A percentile compares a stretch with the other conserved stretches of the same genome.
Conservation (phyloP, 768 basidiomycete genomes). For the Suillus fuscotomentosus region DNA sequence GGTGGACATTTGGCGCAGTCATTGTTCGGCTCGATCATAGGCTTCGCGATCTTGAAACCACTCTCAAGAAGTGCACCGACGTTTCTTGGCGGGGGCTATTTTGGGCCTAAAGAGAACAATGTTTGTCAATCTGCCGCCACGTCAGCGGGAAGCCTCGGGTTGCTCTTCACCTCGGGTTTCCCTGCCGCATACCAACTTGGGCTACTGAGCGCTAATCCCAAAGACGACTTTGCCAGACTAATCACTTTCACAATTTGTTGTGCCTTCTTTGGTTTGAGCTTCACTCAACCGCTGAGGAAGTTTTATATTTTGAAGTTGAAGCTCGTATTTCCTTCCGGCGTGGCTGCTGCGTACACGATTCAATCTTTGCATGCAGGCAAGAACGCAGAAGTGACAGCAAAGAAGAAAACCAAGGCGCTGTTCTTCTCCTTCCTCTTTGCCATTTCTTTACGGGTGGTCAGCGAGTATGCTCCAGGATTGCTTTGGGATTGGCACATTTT, state of each 20-base stretch:
- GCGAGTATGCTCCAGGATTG: constrained; percentile 57
- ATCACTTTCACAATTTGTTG: constrained; percentile 51
- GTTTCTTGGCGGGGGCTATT: constrained; percentile 47
- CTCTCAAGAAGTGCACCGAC: constrained; percentile 47
- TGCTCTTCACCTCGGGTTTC: constrained; percentile 55
- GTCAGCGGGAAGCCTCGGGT: constrained; percentile 55
- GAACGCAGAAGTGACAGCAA: constrained; percentile 47
- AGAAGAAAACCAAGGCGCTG: constrained; percentile 52
- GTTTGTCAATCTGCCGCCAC: constrained; percentile 11
- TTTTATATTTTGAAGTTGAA: constrained; percentile 63
- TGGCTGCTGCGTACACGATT: constrained; percentile 64
- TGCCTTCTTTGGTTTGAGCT: constrained; percentile 63
- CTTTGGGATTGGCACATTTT: constrained; percentile 63
- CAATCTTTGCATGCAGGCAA: constrained; percentile 54
- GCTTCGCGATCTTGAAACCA: constrained; percentile 57
- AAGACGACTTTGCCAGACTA: constrained; percentile 53
- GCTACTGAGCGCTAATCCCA: constrained; percentile 45
- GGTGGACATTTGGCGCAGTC: constrained; percentile 65
- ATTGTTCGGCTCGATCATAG: constrained; percentile 41
- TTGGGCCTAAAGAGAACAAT: constrained; percentile 61
- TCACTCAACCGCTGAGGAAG: constrained; percentile 60
- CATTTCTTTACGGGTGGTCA: constrained; percentile 54
- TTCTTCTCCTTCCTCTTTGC: constrained; percentile 42
- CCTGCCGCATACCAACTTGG: constrained; percentile 59
- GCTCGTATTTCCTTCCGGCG: constrained; percentile 60